Base-by-base conservation (phyloP, 305 asterid genomes). In the Withania somnifera region DNA sequence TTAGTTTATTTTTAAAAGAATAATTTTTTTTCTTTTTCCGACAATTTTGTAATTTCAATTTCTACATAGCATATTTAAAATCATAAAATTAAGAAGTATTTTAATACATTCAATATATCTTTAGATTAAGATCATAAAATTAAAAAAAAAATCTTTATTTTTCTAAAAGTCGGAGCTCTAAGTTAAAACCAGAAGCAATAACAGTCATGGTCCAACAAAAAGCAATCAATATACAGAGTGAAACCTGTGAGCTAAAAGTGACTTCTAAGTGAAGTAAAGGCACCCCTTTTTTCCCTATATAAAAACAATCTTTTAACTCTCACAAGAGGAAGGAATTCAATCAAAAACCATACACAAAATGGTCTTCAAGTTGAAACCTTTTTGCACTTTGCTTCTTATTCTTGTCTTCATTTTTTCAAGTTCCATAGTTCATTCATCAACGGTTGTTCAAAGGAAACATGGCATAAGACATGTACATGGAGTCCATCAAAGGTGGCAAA, bases 211-310 rank as follows among this genome's bases (percentile, higher is more conserved):
- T 75, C 61, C 79, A 75, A 75, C 17, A 50, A 75, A 63, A 75
- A 50, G 61, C 5, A 75, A 75, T 47, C 79, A 75, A 73, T 73
- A 47, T 11, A 26, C 38, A 80, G n/a, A 19, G 81, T 82, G 83
- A 14, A 24, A 47, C 58, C 19, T 57, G 68, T n/a, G 78, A 40
- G 69, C 20, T 52, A 3, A 80, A 79, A 86, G 28, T 86, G 75
- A 84, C 93, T 90, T 90, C 86, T 8, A 85, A 84, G 56, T 86
- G 81, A 91, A 91, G 92, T 84, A 89, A 91, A 88, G 66, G 54
- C 22, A 30, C 10, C 47, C 61, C 73, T 69, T 77, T 66, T n/a
- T 66, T 77, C 84, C 82, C 86, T 86, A 82, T 84, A 76, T 60
- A 38, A 80, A 34, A 77, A 22, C 26, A 36, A 80, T 56, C 82